These are phyloP conservation scores for Phytophthora multivora DNA, from an alignment of 352 stramenopile species.

Conservation along the genomic window DNA sequence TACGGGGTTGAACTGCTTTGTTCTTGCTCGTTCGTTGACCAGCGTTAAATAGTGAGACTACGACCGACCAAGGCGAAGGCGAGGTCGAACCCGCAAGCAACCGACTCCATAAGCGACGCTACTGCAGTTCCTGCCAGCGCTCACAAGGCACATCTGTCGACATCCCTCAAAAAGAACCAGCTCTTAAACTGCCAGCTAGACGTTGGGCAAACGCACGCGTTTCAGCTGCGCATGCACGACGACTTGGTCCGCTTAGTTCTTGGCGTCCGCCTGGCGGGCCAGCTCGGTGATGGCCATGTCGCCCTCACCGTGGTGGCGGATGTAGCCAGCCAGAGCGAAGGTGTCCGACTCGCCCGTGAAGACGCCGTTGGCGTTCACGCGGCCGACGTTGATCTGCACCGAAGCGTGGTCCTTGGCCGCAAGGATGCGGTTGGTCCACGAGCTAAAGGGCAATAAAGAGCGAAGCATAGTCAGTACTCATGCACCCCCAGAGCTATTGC, in stretches of 20 bases:
- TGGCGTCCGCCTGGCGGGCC: slow-evolving; percentile 70
- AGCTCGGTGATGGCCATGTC: slow-evolving; percentile 94
- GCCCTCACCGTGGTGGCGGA: slow-evolving; percentile 95
- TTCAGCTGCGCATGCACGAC: slow-evolving; percentile 9
- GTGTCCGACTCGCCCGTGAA: slow-evolving; percentile 96
- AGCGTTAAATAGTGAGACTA: slow-evolving; percentile 38
- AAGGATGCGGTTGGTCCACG: slow-evolving; percentile 98
- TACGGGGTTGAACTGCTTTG: slow-evolving; percentile 35
- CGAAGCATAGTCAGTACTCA: slow-evolving; percentile 6
- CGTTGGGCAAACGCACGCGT: slow-evolving; percentile 11
- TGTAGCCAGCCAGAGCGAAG: slow-evolving; percentile 96
- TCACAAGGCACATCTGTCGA: slow-evolving; percentile 6
- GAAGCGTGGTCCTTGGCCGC: slow-evolving; percentile 97
- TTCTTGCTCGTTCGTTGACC: slow-evolving; percentile 35
- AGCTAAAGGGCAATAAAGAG: slow-evolving; percentile 55
- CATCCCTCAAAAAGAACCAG: not conserved
- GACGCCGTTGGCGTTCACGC: slow-evolving; percentile 96
- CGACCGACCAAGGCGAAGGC: slow-evolving; percentile 32
- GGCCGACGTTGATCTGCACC: slow-evolving; percentile 98
- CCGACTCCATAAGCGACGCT: slow-evolving; percentile 36
- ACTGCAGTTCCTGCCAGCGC: slow-evolving; percentile 3
- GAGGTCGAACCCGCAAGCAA: slow-evolving; percentile 32
- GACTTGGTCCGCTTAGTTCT: slow-evolving; percentile 58
- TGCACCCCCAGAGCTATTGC: not conserved
- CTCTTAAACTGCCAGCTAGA: slow-evolving; percentile 15